Base-by-base conservation (phyloP, 2,329 filamentous ascomycete species). In the Colletotrichum tamarilloi region DNA sequence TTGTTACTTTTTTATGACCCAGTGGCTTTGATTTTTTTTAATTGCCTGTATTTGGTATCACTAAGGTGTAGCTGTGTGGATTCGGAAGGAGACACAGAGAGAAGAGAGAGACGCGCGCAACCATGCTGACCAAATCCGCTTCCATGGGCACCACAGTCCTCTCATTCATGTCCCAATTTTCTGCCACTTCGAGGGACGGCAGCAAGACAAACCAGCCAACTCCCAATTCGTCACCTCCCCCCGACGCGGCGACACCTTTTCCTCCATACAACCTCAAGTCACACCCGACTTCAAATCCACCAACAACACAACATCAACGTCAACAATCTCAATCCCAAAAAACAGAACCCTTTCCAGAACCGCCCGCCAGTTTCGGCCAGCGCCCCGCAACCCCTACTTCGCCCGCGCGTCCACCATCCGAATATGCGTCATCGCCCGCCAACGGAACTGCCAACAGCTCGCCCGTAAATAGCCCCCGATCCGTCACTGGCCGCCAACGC, bases 121-220 rank as follows among this genome's bases (percentile, higher is more conserved):
- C 62, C 59, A 74, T 74, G 72, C 72, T 74, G 57, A 74, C 72
- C 62, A 74, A 71, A 53, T 73, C 71, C 32, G 32, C 72, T 63
- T 67, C 72, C 16, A 55, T 71, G 62, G 71, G 68, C 42, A 46
- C 42, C 68, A 76, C 82, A 97, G 95, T 97, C 70, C 88, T 95
- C 78, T 97, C 94, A 78, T 97, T 97, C 84, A 96, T 97, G 89
- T 95, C 93, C 82, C 91, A 92, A 84, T 92, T 94, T 86, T 93
- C 92, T 76, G 85, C 85, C 76, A 82, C 84, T 73, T 79, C 82
- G 73, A 79, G 78, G 76, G 82, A 85, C 78, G 85, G 85, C 75
- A 82, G 76, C 65, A 78, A 60, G 46, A 46, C 42, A 46, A 62
- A 63, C 38, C 67, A 83, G 76, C 83, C 85, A 52, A 84, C 86